A percentile compares a stretch with the other conserved stretches of the same genome.
Conservation (phyloP, 164 flowering plant genomes). For the Dillenia turbinata region DNA sequence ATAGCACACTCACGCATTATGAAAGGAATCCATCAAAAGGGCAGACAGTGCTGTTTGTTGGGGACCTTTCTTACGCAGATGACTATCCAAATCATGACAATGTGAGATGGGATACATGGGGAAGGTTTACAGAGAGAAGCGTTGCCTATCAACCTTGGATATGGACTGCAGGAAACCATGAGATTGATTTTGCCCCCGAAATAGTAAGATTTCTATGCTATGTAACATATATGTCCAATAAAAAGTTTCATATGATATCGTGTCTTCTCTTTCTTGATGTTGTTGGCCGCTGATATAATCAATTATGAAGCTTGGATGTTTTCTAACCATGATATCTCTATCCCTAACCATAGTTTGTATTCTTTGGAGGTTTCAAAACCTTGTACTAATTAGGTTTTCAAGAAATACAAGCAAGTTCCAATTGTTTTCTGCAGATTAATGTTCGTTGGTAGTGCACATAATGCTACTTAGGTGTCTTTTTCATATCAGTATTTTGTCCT, state of each 20-base stretch:
- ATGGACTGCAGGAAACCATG: slow-evolving; percentile 43
- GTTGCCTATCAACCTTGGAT: slow-evolving; percentile 47
- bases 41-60: slow-evolving; percentile 30
- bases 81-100: slow-evolving; percentile 24
- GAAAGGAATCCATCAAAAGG: slow-evolving; percentile 19
- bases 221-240: too few species aligned
- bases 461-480: too few species aligned
- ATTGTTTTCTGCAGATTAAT: too few species aligned
- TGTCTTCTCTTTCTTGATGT: neutral
- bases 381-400: too few species aligned
- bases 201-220: slow-evolving; percentile 14
- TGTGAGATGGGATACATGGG: slow-evolving; percentile 41
- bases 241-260: neutral
- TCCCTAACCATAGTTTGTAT: too few species aligned
- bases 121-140: slow-evolving; percentile 34
- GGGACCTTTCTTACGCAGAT: slow-evolving; percentile 45
- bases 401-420: too few species aligned
- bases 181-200: slow-evolving; percentile 36
- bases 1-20: slow-evolving; percentile 32
- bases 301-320: too few species aligned
- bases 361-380: too few species aligned
- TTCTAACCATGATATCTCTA: too few species aligned
- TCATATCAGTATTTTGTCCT: too few species aligned
- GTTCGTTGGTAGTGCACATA: too few species aligned
- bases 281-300: neutral